phyloP scores from a whole-genome alignment of 2,329 filamentous ascomycete species.

The Gyromitra esculenta region DNA sequence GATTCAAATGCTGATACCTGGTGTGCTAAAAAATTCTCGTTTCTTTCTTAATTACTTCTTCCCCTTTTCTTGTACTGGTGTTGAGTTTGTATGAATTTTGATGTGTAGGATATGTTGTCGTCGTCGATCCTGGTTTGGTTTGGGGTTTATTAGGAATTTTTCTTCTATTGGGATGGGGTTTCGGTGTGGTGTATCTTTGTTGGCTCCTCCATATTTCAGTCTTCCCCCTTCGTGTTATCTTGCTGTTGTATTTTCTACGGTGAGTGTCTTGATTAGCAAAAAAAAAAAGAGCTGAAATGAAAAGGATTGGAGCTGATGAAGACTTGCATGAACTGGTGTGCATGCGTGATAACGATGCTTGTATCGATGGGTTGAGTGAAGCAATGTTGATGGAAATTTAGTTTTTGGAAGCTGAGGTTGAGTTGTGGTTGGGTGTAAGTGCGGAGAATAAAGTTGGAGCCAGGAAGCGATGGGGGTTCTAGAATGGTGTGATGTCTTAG shows the following conservation, averaged over 20 bases:
- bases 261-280: slow-evolving; percentile 18
- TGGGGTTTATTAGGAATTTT: slow-evolving; percentile 32
- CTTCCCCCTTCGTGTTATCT: not conserved
- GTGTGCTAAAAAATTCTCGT: slow-evolving; percentile 13
- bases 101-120: slow-evolving; percentile 40
- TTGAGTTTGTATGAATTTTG: slow-evolving; percentile 29
- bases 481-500: slow-evolving; percentile 11
- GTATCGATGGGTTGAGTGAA: not conserved
- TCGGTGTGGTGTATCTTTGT: slow-evolving; percentile 18
- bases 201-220: not conserved
- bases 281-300: slow-evolving; percentile 8
- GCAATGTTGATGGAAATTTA: not conserved
- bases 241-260: slow-evolving; percentile 10
- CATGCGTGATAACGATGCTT: slow-evolving; percentile 10
- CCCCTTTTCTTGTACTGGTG: not conserved
- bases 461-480: slow-evolving; percentile 14
- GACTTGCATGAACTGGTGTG: slow-evolving; percentile 1
- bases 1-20: slow-evolving; percentile 32
- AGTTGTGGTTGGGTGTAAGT: not conserved
- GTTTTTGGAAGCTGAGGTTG: not conserved
- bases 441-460: slow-evolving; percentile 20
- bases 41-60: slow-evolving; percentile 19
- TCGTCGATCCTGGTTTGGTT: slow-evolving; percentile 23
- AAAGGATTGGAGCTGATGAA: slow-evolving; percentile 14
- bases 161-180: slow-evolving; percentile 11